A percentile compares a stretch with the other conserved stretches of the same genome.
Conservation (phyloP, 208 protist species). For the Crithidia expoeki region DNA sequence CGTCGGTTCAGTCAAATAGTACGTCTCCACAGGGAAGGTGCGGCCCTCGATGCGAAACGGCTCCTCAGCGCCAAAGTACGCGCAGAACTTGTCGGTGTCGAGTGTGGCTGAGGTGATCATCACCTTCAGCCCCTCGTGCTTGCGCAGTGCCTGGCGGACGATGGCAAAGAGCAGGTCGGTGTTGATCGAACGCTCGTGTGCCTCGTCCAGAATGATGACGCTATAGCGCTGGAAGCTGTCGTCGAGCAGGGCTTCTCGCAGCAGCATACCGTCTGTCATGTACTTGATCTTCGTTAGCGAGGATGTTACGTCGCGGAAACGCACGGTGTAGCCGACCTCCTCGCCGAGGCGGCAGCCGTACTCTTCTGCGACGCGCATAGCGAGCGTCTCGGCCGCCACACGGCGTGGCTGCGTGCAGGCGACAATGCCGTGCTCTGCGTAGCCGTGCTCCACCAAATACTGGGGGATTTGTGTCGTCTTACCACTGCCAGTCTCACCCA, state of each 20-base stretch:
- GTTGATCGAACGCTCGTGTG: slow-evolving; percentile 99
- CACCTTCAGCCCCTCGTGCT: slow-evolving; percentile 96
- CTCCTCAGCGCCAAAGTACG: slow-evolving; percentile 96
- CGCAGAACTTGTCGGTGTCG: slow-evolving; percentile 98
- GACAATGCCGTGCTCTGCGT: slow-evolving; percentile 69
- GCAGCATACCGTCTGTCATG: slow-evolving; percentile 99
- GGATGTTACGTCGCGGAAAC: slow-evolving; percentile 98
- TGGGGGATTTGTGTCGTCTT: slow-evolving; percentile 98
- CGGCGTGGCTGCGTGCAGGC: slow-evolving; percentile 98
- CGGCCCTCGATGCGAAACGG: slow-evolving; percentile 98
- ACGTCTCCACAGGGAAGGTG: slow-evolving; percentile 97
- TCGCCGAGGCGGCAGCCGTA: slow-evolving; percentile 96
- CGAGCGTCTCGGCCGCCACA: slow-evolving; percentile 98
- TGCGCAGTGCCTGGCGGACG: slow-evolving; percentile 93
- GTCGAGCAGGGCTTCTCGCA: slow-evolving; percentile 98
- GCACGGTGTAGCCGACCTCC: slow-evolving; percentile 99
- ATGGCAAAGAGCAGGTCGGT: slow-evolving; percentile 99
- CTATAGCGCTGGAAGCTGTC: slow-evolving; percentile 94
- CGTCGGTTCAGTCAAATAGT: slow-evolving; percentile 94
- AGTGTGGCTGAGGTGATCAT: slow-evolving; percentile 99
- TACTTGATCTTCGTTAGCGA: slow-evolving; percentile 98
- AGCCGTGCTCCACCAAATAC: slow-evolving; percentile 94
- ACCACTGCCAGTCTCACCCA: slow-evolving; percentile 96
- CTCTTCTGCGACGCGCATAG: slow-evolving; percentile 98
- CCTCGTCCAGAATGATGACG: slow-evolving; percentile 99